A percentile compares a stretch with the other conserved stretches of the same genome.
Conservation (phyloP, 202 grass and related monocot species). For the Brachypodium distachyon region DNA sequence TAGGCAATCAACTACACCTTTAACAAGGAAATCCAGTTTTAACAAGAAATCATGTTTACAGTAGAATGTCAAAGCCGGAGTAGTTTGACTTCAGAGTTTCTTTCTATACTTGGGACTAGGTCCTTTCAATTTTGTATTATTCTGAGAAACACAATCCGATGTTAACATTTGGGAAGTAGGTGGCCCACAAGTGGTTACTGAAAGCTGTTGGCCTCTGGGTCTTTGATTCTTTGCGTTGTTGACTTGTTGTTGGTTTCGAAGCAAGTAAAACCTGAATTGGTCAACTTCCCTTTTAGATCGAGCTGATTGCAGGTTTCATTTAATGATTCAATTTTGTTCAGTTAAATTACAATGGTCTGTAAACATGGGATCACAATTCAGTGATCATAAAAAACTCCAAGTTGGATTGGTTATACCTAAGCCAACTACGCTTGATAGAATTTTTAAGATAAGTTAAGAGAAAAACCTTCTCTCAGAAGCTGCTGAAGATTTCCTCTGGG, state of each 20-base stretch:
- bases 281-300: background rate
- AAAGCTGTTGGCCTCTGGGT: background rate
- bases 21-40: background rate
- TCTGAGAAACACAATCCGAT: background rate
- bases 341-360: background rate
- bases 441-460: background rate
- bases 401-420: background rate
- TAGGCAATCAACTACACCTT: background rate
- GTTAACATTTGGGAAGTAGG: background rate
- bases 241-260: background rate
- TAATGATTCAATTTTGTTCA: background rate
- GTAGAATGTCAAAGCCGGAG: background rate
- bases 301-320: background rate
- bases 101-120: background rate
- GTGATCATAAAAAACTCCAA: background rate
- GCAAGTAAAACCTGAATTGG: background rate
- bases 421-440: background rate
- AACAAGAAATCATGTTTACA: background rate
- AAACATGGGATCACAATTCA: background rate
- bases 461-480: background rate
- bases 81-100: background rate
- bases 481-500: constrained; percentile 23
- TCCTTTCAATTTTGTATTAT: background rate
- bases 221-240: no score
- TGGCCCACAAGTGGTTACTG: background rate